Evolutionary conservation across 805 yeast species (phyloP).

Genomic region (Candida chilensis): DNA sequence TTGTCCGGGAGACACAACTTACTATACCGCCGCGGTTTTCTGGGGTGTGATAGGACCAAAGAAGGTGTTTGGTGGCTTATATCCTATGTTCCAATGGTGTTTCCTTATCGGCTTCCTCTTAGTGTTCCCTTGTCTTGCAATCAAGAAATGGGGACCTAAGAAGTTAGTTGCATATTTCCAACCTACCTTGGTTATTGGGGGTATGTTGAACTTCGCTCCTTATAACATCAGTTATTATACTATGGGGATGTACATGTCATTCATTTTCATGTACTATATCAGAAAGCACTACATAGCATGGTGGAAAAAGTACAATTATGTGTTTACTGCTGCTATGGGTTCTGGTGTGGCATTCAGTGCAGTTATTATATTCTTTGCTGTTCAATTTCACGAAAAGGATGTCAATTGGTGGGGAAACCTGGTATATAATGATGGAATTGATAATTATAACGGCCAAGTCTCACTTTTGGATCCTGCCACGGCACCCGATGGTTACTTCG

Average conservation of each 20-base stretch:
- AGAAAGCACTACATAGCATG: slow-evolving; percentile 23
- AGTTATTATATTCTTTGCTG: slow-evolving; percentile 23
- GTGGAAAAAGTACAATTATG: slow-evolving; percentile 38
- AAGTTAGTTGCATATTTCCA: slow-evolving; percentile 19
- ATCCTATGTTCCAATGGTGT: slow-evolving; percentile 33
- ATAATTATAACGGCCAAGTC: slow-evolving; percentile 15
- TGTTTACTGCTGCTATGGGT: slow-evolving; percentile 30
- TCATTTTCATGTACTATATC: slow-evolving; percentile 27
- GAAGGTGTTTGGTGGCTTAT: slow-evolving; percentile 29
- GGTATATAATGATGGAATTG: not conserved
- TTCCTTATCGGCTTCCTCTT: slow-evolving; percentile 27
- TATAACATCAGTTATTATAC: slow-evolving; percentile 31
- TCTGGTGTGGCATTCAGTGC: slow-evolving; percentile 37
- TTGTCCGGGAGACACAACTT: slow-evolving; percentile 29
- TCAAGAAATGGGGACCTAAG: slow-evolving; percentile 2
- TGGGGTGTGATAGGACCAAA: slow-evolving; percentile 35
- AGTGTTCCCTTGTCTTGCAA: slow-evolving; percentile 8
- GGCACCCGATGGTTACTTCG: slow-evolving; percentile 26
- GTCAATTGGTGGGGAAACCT: slow-evolving; percentile 33
- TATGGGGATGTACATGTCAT: slow-evolving; percentile 30
- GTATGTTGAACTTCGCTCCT: slow-evolving; percentile 30
- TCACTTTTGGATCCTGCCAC: slow-evolving; percentile 7
- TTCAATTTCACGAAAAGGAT: slow-evolving; percentile 15
- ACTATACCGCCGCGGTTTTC: slow-evolving; percentile 38
- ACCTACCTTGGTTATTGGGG: slow-evolving; percentile 33